Conservation (phyloP, 192 early-diverging fungal genomes). For the Backusella sp. region DNA sequence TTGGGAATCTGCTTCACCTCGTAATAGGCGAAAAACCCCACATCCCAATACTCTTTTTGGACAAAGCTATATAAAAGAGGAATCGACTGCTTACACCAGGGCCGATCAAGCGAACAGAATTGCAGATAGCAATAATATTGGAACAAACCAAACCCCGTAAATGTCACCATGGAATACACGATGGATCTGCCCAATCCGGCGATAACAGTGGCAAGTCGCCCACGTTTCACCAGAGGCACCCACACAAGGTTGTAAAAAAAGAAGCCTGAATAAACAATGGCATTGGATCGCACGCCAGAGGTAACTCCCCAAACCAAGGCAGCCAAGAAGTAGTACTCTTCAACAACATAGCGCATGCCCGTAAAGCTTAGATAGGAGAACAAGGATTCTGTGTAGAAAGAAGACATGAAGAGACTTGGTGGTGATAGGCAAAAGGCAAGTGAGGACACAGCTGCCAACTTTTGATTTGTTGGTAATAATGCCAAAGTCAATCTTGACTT, state of each 20-base stretch:
- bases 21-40: conserved; percentile 85
- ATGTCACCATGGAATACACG: conserved; percentile 37
- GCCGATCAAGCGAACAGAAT: conserved; percentile 59
- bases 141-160: conserved; percentile 58
- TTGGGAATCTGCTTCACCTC: conserved; percentile 84
- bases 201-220: not conserved
- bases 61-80: conserved; percentile 83
- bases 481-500: conserved; percentile 15
- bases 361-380: conserved; percentile 80
- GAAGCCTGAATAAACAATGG: conserved; percentile 78
- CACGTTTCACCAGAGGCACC: not conserved
- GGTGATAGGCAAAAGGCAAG: conserved; percentile 76
- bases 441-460: conserved; percentile 62
- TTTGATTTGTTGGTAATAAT: conserved; percentile 33
- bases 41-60: conserved; percentile 85
- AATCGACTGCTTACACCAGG: conserved; percentile 63
- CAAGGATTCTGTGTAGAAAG: conserved; percentile 84
- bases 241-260: conserved; percentile 69
- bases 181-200: not conserved
- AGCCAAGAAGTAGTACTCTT: conserved; percentile 51
- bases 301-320: conserved; percentile 64
- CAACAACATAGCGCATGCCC: conserved; percentile 62
- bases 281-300: conserved; percentile 75
- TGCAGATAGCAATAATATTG: conserved; percentile 58
- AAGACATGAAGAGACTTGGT: conserved; percentile 83